Conservation (phyloP, 140 eudicot species). For the Bidens hawaiensis region DNA sequence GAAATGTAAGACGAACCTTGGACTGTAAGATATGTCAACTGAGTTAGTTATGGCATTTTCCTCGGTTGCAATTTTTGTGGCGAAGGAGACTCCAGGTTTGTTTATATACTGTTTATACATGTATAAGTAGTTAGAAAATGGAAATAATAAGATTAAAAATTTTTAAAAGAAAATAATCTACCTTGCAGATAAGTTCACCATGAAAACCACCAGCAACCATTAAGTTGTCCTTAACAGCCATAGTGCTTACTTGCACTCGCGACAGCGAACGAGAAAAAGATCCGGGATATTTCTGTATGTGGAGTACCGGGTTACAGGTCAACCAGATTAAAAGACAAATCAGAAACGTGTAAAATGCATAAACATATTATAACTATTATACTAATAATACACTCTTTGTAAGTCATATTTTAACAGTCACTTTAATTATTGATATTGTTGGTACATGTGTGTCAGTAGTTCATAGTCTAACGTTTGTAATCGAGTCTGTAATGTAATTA, state of each 20-base stretch:
- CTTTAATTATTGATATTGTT: neutral
- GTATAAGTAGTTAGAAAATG: neutral
- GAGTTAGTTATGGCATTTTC: conserved; percentile 82
- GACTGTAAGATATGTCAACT: conserved; percentile 58
- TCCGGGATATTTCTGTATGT: conserved; percentile 60
- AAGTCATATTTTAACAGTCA: neutral
- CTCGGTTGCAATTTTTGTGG: conserved; percentile 61
- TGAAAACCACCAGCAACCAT: conserved; percentile 95
- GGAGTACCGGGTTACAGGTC: neutral
- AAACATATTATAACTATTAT: neutral
- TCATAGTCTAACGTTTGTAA: no score
- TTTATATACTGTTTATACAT: conserved; percentile 41
- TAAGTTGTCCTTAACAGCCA: conserved; percentile 74
- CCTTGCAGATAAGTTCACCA: conserved; percentile 95
- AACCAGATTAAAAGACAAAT: neutral
- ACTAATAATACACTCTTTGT: neutral
- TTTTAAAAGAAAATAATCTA: conserved; percentile 9
- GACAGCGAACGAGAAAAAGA: conserved; percentile 66
- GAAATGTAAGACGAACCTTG: conserved; percentile 34
- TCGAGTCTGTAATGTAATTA: no score
- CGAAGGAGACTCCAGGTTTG: conserved; percentile 70
- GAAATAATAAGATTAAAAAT: neutral
- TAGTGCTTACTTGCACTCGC: conserved; percentile 84
- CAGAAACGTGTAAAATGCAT: neutral
- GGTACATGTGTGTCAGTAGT: no score